A percentile compares a stretch with the other conserved stretches of the same genome.
phyloP scores from a whole-genome alignment of 108 stramenopile species.

The Nitzschia palea region DNA sequence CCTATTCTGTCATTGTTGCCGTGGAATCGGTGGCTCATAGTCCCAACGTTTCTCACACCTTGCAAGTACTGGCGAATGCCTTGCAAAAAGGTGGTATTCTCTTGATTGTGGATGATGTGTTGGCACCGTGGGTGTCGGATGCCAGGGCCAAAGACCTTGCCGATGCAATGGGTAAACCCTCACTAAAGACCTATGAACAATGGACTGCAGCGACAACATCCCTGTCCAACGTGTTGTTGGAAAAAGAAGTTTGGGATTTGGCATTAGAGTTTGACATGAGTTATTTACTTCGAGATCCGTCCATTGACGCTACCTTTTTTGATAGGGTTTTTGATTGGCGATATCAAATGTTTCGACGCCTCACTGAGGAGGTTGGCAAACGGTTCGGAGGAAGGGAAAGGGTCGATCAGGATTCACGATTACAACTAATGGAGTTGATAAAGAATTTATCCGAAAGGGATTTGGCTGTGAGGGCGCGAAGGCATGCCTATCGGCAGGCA shows the following conservation, averaged over 20 bases:
- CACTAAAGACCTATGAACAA: conserved; percentile 17
- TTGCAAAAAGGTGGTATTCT: conserved; percentile 29
- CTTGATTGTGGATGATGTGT: conserved; percentile 36
- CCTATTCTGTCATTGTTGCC: conserved; percentile 37
- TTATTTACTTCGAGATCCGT: background rate
- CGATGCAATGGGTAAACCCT: conserved; percentile 2
- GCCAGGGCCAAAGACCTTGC: background rate
- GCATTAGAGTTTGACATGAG: conserved; percentile 17
- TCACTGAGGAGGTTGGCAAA: background rate
- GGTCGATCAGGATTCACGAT: background rate
- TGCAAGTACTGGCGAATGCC: conserved; percentile 22
- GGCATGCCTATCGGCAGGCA: conserved; percentile 1
- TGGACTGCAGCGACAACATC: conserved; percentile 7
- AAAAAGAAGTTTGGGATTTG: conserved; percentile 16
- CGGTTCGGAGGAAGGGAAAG: background rate
- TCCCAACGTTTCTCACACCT: conserved; percentile 17
- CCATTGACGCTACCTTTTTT: background rate
- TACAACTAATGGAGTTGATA: background rate
- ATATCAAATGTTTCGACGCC: background rate
- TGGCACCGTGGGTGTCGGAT: conserved; percentile 19
- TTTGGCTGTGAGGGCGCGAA: background rate
- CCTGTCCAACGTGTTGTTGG: background rate
- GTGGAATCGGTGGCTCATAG: conserved; percentile 39
- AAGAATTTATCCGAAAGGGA: background rate
- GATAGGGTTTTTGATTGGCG: background rate